phyloP scores from a whole-genome alignment of 2,329 filamentous ascomycete genomes.

The Rhexocercosporidium sp. region DNA sequence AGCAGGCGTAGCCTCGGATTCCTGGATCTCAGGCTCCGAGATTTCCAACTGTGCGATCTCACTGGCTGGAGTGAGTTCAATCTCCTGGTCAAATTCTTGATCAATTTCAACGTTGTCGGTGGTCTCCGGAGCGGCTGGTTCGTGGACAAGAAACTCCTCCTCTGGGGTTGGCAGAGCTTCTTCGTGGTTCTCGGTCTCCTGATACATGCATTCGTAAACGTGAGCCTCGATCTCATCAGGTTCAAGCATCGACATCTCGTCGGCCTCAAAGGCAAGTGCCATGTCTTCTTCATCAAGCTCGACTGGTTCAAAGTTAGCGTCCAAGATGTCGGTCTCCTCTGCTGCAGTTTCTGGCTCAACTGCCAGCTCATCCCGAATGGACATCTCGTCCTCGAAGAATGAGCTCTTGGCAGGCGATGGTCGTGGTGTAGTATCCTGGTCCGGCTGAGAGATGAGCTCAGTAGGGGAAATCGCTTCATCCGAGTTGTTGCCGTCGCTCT shows the following conservation, averaged over 20 bases:
- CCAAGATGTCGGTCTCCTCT: constrained; percentile 43
- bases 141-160: background rate
- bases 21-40: background rate
- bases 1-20: background rate
- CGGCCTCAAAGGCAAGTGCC: constrained; percentile 61
- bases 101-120: constrained; percentile 9
- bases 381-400: constrained; percentile 69
- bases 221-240: constrained; percentile 37
- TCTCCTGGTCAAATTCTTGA: background rate
- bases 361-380: constrained; percentile 47
- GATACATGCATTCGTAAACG: constrained; percentile 22
- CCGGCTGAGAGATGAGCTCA: background rate
- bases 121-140: background rate
- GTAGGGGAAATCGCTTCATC: constrained; percentile 27
- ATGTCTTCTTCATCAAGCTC: constrained; percentile 60
- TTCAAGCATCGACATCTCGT: constrained; percentile 63
- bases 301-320: constrained; percentile 52
- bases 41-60: background rate
- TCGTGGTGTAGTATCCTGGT: constrained; percentile 12
- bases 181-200: background rate
- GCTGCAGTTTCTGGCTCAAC: constrained; percentile 43
- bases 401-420: constrained; percentile 48
- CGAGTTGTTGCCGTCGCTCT: constrained; percentile 38
- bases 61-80: background rate
- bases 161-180: background rate